Conservation (phyloP, 805 yeast genomes). For the Lachancea lanzarotensis region DNA sequence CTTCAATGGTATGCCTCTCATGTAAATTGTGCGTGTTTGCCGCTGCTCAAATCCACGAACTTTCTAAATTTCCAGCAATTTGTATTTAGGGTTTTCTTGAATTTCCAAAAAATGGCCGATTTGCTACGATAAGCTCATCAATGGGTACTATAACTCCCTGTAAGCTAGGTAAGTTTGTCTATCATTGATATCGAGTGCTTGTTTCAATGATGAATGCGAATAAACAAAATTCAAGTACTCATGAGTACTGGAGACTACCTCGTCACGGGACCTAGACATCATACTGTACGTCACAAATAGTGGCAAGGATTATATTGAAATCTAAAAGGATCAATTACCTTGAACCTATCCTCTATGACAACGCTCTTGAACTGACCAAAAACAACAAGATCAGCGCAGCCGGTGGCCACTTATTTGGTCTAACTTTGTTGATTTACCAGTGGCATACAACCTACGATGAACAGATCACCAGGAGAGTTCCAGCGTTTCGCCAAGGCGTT, state of each 20-base stretch:
- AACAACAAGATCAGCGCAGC: neutral
- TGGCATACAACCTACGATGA: conserved; percentile 14
- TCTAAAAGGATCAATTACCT: neutral
- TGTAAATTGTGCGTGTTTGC: neutral
- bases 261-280: no score
- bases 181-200: neutral
- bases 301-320: neutral
- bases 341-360: neutral
- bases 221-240: neutral
- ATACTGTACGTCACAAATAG: neutral
- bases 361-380: neutral
- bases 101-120: no score
- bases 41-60: no score
- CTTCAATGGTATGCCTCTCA: no score
- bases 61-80: neutral
- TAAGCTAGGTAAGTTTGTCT: no score
- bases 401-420: neutral
- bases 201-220: neutral
- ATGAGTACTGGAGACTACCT: no score
- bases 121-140: no score
- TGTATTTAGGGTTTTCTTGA: no score
- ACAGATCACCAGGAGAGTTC: conserved; percentile 38
- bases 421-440: neutral
- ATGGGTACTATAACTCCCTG: no score
- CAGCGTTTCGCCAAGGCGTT: conserved; percentile 46